phyloP scores from a whole-genome alignment of 495 filamentous ascomycete genomes.

The Penicillium steckii region DNA sequence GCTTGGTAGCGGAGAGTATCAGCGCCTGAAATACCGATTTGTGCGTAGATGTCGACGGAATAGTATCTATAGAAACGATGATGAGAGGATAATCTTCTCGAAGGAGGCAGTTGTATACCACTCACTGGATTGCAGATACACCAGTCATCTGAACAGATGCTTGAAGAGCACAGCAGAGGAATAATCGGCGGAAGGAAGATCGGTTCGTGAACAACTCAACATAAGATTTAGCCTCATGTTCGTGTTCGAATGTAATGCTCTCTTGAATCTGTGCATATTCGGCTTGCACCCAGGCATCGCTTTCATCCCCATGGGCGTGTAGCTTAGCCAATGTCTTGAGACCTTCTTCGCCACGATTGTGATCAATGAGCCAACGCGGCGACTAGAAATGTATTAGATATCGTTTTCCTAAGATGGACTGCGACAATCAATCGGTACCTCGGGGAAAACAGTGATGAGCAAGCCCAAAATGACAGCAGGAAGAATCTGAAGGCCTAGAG shows the following conservation, averaged over 20 bases:
- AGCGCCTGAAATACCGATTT: conserved; percentile 64
- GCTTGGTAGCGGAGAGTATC: conserved; percentile 71
- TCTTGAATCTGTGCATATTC: conserved; percentile 45
- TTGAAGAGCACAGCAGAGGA: conserved; percentile 66
- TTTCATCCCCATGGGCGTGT: conserved; percentile 45
- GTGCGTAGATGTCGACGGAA: conserved; percentile 60
- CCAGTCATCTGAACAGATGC: conserved; percentile 73
- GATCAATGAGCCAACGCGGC: conserved; percentile 57
- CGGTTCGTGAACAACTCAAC: conserved; percentile 61
- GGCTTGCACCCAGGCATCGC: conserved; percentile 43
- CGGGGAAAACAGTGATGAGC: conserved; percentile 48
- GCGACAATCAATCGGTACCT: conserved; percentile 32
- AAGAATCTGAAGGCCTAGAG: conserved; percentile 41
- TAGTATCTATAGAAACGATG: conserved; percentile 52
- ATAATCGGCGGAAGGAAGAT: conserved; percentile 65
- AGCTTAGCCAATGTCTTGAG: conserved; percentile 49
- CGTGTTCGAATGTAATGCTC: conserved; percentile 45
- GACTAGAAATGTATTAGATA: conserved; percentile 26
- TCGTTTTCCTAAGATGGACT: neutral
- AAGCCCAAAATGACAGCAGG: conserved; percentile 42
- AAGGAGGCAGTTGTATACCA: neutral
- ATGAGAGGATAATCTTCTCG: neutral
- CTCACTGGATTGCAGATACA: conserved; percentile 65
- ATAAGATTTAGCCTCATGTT: conserved; percentile 69
- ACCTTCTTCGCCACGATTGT: conserved; percentile 47